Conservation (phyloP, 306 rosid species). For the Rosa rugosa region DNA sequence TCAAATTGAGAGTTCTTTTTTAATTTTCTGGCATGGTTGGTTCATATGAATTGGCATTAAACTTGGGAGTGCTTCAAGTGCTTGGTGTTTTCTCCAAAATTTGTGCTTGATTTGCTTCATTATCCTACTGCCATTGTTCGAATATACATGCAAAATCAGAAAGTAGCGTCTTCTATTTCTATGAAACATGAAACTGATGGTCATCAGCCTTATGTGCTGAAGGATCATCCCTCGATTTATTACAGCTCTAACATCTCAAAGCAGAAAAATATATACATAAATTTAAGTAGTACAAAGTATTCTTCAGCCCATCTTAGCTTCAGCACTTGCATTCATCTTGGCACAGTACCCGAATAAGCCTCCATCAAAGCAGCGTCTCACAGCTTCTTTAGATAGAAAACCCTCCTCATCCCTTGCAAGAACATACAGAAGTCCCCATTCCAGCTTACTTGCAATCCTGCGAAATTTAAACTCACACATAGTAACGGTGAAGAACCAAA, state of each 20-base stretch:
- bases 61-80: too few relatives aligned
- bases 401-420: slow-evolving; percentile 80
- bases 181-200: neutral
- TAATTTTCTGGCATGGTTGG: neutral
- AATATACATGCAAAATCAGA: neutral
- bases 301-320: slow-evolving; percentile 44
- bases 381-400: slow-evolving; percentile 71
- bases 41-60: neutral
- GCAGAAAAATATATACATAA: neutral
- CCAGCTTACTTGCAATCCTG: slow-evolving; percentile 65
- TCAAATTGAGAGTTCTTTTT: neutral
- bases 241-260: neutral
- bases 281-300: neutral
- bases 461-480: neutral
- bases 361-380: slow-evolving; percentile 72
- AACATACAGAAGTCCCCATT: slow-evolving; percentile 64
- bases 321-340: slow-evolving; percentile 34
- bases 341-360: slow-evolving; percentile 84
- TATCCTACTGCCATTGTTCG: neutral
- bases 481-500: neutral
- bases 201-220: neutral
- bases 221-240: slow-evolving; percentile 1
- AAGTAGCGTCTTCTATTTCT: neutral
- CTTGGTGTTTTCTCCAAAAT: too few relatives aligned
- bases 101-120: neutral